Percentiles rank a stretch among this genome's conserved stretches.
Conservation (phyloP, 208 protist genomes). For the Crithidia sp. region DNA sequence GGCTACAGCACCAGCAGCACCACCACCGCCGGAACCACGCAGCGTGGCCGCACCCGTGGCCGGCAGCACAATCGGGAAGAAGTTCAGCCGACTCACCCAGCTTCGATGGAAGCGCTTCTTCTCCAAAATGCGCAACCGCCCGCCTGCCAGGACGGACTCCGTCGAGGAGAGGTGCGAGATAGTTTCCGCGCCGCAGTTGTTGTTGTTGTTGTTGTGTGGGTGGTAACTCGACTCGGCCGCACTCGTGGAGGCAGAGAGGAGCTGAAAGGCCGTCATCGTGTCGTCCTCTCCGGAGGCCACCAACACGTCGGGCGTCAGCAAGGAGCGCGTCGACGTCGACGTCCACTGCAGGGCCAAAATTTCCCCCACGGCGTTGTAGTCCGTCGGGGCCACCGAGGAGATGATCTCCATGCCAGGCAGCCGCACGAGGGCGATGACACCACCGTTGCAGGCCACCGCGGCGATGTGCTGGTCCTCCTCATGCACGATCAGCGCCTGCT, state of each 20-base stretch:
- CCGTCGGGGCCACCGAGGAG: conserved; percentile 43
- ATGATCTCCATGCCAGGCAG: conserved; percentile 62
- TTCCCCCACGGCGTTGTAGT: conserved; percentile 73
- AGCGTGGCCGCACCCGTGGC: background rate
- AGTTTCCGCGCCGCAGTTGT: conserved; percentile 19
- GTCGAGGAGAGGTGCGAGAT: conserved; percentile 27
- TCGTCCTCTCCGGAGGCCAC: conserved; percentile 81
- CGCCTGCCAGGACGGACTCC: conserved; percentile 23
- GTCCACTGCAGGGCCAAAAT: conserved; percentile 74
- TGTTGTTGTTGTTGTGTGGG: conserved; percentile 13
- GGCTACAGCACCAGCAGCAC: background rate
- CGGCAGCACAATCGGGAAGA: conserved; percentile 56
- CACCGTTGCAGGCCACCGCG: conserved; percentile 70
- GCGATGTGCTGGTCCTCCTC: conserved; percentile 67
- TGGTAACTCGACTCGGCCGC: conserved; percentile 9
- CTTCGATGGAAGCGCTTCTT: conserved; percentile 72
- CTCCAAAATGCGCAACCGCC: conserved; percentile 52
- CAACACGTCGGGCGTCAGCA: conserved; percentile 70
- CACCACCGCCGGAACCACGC: background rate
- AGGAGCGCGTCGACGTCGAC: conserved; percentile 34
- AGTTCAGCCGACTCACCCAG: conserved; percentile 64
- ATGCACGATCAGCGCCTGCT: conserved; percentile 44
- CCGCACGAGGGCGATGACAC: conserved; percentile 60
- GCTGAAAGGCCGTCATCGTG: conserved; percentile 72
- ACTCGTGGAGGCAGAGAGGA: conserved; percentile 33